Base-by-base conservation (phyloP, 192 early-diverging fungal genomes). In the Linnemannia elongata region DNA sequence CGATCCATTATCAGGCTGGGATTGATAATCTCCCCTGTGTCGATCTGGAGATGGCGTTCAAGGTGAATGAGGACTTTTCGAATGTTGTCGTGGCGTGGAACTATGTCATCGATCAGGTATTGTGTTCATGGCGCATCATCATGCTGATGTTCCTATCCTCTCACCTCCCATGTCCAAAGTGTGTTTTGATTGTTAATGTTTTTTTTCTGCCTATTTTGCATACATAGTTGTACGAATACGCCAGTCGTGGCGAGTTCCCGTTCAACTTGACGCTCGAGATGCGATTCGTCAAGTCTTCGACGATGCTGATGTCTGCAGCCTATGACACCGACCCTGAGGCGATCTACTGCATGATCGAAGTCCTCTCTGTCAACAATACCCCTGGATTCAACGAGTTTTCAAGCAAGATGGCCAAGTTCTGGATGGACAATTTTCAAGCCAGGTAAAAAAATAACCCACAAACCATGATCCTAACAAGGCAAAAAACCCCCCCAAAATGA, bases 291-390 rank as follows among this genome's bases (percentile, higher is more conserved):
- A 87, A 83, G 72, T 36, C 77, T 1, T 89, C 88, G 0, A 30
- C 54, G 12, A 20, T 75, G 39, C 22, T 80, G 22, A 69, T 89
- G 69, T 71, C 88, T 12, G 6, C 30, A 1, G 60, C 76, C 18
- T 89, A 89, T 27, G 88, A 89, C 52, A 24, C 77, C 30, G 83
- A 89, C 54, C 83, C 83, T 2, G 76, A 89, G 5, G 79, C 80
- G 0, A 78, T 77, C 35, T 89, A 82, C 24, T 78, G 75, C 27
- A 78, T 82, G 30, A 68, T 89, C 3, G 79, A 81, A 69, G 7
- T 89, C 18, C 36, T 86, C 20, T 76, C 82, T 15, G 77, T 78
- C 10, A 70, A 27, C 10, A 72, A 69, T 24, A 89, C 88, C 13
- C 55, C 57, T 44, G 76, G 75, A 2, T 89, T 78, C 75, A 20